phyloP scores from a whole-genome alignment of 2,329 filamentous ascomycete genomes.

The Kalmusia sp. region DNA sequence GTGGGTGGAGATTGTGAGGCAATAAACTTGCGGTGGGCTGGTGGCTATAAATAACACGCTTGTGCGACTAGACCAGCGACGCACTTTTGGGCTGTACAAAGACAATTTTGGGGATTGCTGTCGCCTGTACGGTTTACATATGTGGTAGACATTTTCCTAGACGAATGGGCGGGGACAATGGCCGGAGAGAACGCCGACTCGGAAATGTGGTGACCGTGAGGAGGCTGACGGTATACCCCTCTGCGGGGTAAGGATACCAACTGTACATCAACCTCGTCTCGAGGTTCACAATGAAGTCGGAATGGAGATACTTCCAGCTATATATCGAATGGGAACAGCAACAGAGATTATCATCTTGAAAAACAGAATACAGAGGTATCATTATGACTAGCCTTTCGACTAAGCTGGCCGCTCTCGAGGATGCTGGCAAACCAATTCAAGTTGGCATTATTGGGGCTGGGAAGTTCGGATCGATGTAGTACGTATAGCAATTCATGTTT shows the following conservation, averaged over 20 bases:
- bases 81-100: not conserved
- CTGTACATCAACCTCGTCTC: not conserved
- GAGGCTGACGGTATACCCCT: not conserved
- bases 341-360: not conserved
- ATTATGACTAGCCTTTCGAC: constrained; percentile 24
- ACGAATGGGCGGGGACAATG: not conserved
- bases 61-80: not conserved
- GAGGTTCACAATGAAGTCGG: not conserved
- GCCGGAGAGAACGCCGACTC: not conserved
- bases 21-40: constrained; percentile 6
- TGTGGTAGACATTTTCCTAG: not conserved
- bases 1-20: constrained; percentile 15
- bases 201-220: not conserved
- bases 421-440: constrained; percentile 21
- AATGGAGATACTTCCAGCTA: not conserved
- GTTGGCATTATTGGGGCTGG: constrained; percentile 56
- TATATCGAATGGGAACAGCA: no score
- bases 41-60: constrained; percentile 6
- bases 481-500: constrained; percentile 7
- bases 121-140: not conserved
- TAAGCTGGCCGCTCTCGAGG: constrained; percentile 20
- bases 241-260: constrained; percentile 13
- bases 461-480: constrained; percentile 58
- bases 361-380: not conserved
- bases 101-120: constrained; percentile 6